Evolutionary conservation across 108 stramenopile species (phyloP), one percentile per base, ranked within the genome.

Genomic region (Mediolabrus comicus): DNA sequence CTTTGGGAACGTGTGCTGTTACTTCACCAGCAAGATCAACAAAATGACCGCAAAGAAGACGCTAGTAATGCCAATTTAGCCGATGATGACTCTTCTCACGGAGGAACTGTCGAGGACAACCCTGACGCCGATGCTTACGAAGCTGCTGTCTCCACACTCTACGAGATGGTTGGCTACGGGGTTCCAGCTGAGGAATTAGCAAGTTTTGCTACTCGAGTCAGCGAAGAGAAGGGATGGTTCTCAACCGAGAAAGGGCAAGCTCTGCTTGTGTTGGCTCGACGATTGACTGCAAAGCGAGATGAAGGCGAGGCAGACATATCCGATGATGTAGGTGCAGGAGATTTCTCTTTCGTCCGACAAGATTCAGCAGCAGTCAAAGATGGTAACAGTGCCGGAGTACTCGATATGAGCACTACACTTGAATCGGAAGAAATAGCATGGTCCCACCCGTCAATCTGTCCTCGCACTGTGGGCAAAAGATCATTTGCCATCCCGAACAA

Each of bases 131-230:
- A 78, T 36, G 84, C 86, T 54, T 89, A 95, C 51, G 90, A 92
- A 26, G 82, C 89, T 19, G 86, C 88, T 9, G 87, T 92, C n/a
- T 79, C 93, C 24, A 95, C 93, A 8, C 77, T 95, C 10, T 95
- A 90, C 34, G 93, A 95, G 75, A 95, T 95, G 93, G 84, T 92
- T 35, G 93, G 87, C 10, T 95, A 90, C 61, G 87, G 83, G 34
- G 86, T 92, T 25, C 87, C 86, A 52, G 87, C 88, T 1, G 91
- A 90, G 63, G 89, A 92, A 41, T 67, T 95, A 16, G 87, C 93
- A 8, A 68, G 84, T 41, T 95, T 95, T 66, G 89, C 93, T 9
- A 86, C 88, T 53, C 67, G 83, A 9, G 77, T 83, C 49, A 58
- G 88, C 72, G 66, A 81, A 79, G 74, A 74, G 72, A 69, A 84